Percentiles rank a stretch among this genome's conserved stretches.
These are phyloP conservation scores for Lathyrus aphaca DNA, from an alignment of 306 rosid species.

Conservation along the genomic window DNA sequence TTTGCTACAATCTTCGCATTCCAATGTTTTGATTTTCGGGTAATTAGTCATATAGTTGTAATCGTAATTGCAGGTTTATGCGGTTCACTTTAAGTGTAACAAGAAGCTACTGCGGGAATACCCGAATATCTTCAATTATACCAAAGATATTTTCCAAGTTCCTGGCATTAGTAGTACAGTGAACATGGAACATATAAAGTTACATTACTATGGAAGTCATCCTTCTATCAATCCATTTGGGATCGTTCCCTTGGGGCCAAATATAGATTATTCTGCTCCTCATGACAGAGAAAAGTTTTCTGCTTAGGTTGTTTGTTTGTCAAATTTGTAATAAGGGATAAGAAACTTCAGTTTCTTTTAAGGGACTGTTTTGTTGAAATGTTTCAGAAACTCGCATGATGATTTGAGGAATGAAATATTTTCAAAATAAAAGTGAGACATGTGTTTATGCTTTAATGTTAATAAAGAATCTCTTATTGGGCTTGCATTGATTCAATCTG, in stretches of 20 bases:
- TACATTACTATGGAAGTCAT: constrained; percentile 84
- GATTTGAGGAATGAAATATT: constrained; percentile 10
- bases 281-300: constrained; percentile 76
- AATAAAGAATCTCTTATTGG: not conserved
- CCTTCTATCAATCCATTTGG: constrained; percentile 87
- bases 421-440: constrained; percentile 38
- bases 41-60: not conserved
- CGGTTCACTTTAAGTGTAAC: constrained; percentile 96
- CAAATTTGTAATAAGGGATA: constrained; percentile 15
- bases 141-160: constrained; percentile 82
- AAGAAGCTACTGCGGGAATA: constrained; percentile 78
- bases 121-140: constrained; percentile 79
- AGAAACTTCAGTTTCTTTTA: constrained; percentile 12
- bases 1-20: no score
- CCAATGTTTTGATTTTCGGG: constrained; percentile 2
- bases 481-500: not conserved
- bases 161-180: constrained; percentile 77
- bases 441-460: not conserved
- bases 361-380: constrained; percentile 23
- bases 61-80: constrained; percentile 69
- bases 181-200: constrained; percentile 79
- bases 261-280: constrained; percentile 68
- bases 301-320: constrained; percentile 39
- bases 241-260: constrained; percentile 72
- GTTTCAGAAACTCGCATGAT: constrained; percentile 7